Conservation (phyloP, 192 early-diverging fungal species). For the Gaertneriomyces semiglobifer region DNA sequence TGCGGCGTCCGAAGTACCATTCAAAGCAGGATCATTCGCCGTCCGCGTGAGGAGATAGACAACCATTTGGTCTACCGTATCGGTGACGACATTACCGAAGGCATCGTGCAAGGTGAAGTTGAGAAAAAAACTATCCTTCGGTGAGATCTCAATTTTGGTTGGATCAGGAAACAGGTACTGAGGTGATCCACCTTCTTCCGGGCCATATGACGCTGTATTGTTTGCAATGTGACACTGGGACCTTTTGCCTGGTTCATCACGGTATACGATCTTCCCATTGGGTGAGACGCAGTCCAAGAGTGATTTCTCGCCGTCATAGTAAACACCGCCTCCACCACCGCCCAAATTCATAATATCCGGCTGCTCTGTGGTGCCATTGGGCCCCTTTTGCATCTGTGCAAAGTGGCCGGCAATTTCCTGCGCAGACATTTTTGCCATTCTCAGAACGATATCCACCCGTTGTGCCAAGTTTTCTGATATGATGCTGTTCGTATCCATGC, state of each 20-base stretch:
- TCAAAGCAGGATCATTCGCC: not conserved
- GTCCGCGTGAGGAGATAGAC: not conserved
- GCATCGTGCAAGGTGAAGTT: slow-evolving; percentile 3
- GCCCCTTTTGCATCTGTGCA: too few relatives aligned
- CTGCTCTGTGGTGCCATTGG: too few relatives aligned
- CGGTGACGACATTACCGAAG: slow-evolving; percentile 9
- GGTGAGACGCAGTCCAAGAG: not conserved
- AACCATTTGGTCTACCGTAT: slow-evolving; percentile 7
- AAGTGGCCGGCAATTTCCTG: too few relatives aligned
- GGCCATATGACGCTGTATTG: slow-evolving; percentile 17
- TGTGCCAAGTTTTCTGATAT: slow-evolving; percentile 10
- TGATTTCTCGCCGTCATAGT: not conserved
- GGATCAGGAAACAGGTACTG: not conserved
- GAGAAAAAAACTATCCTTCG: slow-evolving; percentile 1
- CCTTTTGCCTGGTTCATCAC: too few relatives aligned
- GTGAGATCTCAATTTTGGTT: not conserved
- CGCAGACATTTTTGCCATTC: too few relatives aligned
- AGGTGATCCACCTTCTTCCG: slow-evolving; percentile 4
- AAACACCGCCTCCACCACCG: slow-evolving; percentile 21
- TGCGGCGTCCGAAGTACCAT: too few relatives aligned
- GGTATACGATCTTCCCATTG: too few relatives aligned
- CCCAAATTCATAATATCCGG: not conserved
- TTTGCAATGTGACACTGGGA: not conserved
- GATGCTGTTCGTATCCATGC: not conserved
- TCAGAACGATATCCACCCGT: not conserved